These are phyloP conservation scores for Russula virescens DNA, from an alignment of 768 basidiomycete genomes.

Conservation along the genomic window DNA sequence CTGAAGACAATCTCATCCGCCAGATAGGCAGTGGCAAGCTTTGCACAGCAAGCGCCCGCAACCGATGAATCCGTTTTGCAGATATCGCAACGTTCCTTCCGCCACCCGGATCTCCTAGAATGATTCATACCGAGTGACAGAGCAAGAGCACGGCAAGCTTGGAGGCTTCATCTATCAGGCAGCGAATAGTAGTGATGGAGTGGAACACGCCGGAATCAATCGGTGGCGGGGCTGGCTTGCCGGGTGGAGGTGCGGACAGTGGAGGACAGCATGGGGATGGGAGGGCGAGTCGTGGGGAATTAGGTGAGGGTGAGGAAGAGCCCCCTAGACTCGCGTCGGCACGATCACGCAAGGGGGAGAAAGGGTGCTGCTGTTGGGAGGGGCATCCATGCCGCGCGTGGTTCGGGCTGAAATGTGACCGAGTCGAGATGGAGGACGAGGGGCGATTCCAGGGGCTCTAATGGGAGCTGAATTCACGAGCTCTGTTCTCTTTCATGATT, in stretches of 20 bases:
- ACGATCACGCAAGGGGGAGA: constrained; percentile 38
- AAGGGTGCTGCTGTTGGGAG: constrained; percentile 23
- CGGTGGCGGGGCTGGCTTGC: constrained; percentile 73
- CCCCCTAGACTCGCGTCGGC: constrained; percentile 40
- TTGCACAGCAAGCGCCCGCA: constrained; percentile 81
- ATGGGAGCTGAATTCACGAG: constrained; percentile 84
- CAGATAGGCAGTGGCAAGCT: constrained; percentile 79
- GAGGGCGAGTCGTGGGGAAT: constrained; percentile 26
- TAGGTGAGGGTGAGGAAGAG: constrained; percentile 33
- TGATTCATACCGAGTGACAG: constrained; percentile 61
- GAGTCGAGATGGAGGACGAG: constrained; percentile 75
- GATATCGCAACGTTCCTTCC: constrained; percentile 84
- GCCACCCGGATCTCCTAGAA: constrained; percentile 44
- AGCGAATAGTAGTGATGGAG: constrained; percentile 65
- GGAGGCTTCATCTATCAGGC: constrained; percentile 84
- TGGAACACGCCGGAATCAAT: constrained; percentile 87
- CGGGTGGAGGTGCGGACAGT: constrained; percentile 61
- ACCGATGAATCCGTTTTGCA: constrained; percentile 72
- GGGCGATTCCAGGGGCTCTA: constrained; percentile 80
- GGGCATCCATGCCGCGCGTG: constrained; percentile 34
- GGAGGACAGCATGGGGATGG: constrained; percentile 37
- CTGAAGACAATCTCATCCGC: constrained; percentile 87
- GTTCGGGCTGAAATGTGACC: constrained; percentile 36
- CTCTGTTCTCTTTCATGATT: constrained; percentile 44
- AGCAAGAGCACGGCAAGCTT: constrained; percentile 70